Conservation (phyloP, 345 rosid species). For the Eutrema heterophyllum region DNA sequence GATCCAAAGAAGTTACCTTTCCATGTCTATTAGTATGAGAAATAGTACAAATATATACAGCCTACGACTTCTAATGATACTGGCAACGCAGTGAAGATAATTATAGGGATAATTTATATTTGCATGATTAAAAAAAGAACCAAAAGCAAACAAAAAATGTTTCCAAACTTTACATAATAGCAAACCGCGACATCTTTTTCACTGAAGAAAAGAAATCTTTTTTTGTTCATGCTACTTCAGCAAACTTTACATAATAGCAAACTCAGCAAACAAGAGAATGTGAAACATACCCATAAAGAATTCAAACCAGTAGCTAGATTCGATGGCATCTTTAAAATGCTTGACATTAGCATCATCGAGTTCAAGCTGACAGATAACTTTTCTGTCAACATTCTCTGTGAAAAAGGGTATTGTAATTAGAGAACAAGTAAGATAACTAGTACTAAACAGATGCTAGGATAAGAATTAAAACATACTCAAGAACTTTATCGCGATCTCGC, state of each 20-base stretch:
- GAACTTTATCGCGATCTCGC: constrained; percentile 78
- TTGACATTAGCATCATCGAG: constrained; percentile 67
- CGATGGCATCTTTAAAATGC: constrained; percentile 85
- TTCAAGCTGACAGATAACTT: constrained; percentile 51
- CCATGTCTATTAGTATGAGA: constrained; percentile 2
- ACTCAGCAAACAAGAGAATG: background rate
- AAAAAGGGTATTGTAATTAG: background rate
- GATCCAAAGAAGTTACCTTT: background rate
- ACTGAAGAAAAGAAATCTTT: background rate
- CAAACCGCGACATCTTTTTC: background rate
- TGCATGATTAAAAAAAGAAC: background rate
- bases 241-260: too few species aligned
- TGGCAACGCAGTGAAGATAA: background rate
- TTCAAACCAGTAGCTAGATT: constrained; percentile 88
- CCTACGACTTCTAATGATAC: background rate
- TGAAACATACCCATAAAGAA: constrained; percentile 58
- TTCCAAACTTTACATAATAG: background rate
- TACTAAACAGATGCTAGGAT: background rate
- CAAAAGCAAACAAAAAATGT: background rate
- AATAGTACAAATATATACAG: background rate
- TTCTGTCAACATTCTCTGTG: constrained; percentile 64
- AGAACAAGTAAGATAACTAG: background rate
- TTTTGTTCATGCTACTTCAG: background rate
- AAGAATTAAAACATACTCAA: constrained; percentile 49
- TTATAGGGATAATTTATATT: background rate